Conservation (phyloP, 2,329 filamentous ascomycete species). For the Colletotrichum sidae region DNA sequence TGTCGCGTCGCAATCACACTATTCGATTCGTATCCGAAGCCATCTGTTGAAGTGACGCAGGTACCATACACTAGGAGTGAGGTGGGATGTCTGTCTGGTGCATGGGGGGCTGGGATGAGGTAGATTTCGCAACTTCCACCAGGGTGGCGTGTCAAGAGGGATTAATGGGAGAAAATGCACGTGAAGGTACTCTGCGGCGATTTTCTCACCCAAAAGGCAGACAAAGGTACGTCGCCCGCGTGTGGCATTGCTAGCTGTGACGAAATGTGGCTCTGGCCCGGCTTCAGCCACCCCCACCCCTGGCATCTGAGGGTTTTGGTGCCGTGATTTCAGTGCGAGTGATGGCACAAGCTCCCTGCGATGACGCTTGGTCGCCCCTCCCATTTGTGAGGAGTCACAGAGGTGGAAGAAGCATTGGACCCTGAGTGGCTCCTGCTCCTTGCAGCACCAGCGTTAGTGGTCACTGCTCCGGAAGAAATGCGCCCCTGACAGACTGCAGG, state of each 20-base stretch:
- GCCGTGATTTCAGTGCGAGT: too few species aligned
- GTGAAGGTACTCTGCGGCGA: conserved; percentile 23
- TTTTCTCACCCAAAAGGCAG: too few species aligned
- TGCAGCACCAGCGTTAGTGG: conserved; percentile 1
- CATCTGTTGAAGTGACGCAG: background rate
- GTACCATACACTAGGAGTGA: too few species aligned
- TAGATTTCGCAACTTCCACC: conserved; percentile 10
- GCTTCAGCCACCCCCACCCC: conserved; percentile 28
- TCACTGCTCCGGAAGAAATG: too few species aligned
- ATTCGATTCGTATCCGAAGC: conserved; percentile 4
- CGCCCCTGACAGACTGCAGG: too few species aligned
- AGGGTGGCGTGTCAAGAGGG: conserved; percentile 2
- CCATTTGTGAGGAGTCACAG: too few species aligned
- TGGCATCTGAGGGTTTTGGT: too few species aligned
- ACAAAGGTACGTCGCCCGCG: conserved; percentile 11
- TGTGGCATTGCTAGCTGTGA: conserved; percentile 4
- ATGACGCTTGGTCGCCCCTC: conserved; percentile 35
- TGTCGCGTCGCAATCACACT: conserved; percentile 23
- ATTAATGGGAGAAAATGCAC: conserved; percentile 1
- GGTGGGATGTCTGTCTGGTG: too few species aligned
- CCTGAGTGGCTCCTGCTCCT: conserved; percentile 26
- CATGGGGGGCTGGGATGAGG: too few species aligned
- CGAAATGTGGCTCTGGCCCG: background rate
- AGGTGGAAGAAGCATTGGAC: conserved; percentile 10
- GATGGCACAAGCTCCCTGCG: conserved; percentile 30